Evolutionary conservation across 2,329 filamentous ascomycete genomes (phyloP).

Genomic region (Hymenoscyphus scutula): DNA sequence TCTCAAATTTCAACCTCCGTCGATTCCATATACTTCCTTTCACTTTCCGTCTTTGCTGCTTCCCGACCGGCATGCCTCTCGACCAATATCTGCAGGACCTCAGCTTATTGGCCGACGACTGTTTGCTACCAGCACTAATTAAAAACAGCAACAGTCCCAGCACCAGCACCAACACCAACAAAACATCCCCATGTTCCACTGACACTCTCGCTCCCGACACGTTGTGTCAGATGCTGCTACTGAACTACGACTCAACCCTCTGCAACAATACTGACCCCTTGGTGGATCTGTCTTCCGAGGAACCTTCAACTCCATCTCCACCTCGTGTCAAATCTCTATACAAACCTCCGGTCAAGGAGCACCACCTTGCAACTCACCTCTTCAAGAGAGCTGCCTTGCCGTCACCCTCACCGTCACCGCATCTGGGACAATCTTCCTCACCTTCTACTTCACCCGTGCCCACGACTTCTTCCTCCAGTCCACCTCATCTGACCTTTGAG

Average conservation of each 20-base stretch:
- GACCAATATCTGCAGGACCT: slow-evolving; percentile 21
- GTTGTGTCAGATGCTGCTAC: slow-evolving; percentile 12
- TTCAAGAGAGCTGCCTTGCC: neutral
- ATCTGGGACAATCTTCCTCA: neutral
- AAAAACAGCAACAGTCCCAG: too few species aligned
- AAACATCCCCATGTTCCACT: slow-evolving; percentile 6
- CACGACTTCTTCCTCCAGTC: neutral
- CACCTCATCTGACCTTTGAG: neutral
- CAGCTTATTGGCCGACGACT: slow-evolving; percentile 20
- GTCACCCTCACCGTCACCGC: neutral
- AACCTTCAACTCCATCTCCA: neutral
- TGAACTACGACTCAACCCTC: slow-evolving; percentile 4
- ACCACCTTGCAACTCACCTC: neutral
- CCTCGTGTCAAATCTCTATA: neutral
- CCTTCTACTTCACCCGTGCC: neutral
- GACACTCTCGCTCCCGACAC: slow-evolving; percentile 4
- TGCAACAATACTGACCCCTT: neutral
- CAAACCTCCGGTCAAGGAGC: neutral
- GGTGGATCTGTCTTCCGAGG: neutral
- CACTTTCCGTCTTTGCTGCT: neutral
- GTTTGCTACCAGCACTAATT: slow-evolving; percentile 29
- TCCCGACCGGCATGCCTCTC: slow-evolving; percentile 7
- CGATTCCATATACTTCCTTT: neutral
- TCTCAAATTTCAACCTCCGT: neutral
- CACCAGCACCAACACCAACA: slow-evolving; percentile 9